Evolutionary conservation across 768 basidiomycete genomes (phyloP).

Genomic region (Naematelia encephala): DNA sequence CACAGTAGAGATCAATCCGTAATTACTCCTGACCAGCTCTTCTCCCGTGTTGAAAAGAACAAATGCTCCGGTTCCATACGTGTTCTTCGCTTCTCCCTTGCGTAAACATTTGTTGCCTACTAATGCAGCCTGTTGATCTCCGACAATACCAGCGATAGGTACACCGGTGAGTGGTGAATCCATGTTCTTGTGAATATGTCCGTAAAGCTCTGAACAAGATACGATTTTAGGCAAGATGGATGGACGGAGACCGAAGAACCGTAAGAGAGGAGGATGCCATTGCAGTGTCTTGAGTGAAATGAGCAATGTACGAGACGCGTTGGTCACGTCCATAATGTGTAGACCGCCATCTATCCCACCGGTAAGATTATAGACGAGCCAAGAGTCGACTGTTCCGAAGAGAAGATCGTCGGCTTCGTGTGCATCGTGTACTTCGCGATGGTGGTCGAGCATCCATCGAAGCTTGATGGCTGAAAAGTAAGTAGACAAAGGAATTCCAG

Average conservation of each 20-base stretch:
- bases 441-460: constrained; percentile 92
- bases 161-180: constrained; percentile 62
- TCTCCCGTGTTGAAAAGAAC: constrained; percentile 89
- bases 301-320: constrained; percentile 92
- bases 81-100: constrained; percentile 95
- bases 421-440: constrained; percentile 69
- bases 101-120: constrained; percentile 91
- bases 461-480: constrained; percentile 98
- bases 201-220: constrained; percentile 90
- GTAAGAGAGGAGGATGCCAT: constrained; percentile 78
- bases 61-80: constrained; percentile 96
- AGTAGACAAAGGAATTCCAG: constrained; percentile 89
- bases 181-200: constrained; percentile 57
- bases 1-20: constrained; percentile 86
- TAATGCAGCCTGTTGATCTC: constrained; percentile 97
- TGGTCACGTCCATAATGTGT: constrained; percentile 89
- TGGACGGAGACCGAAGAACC: constrained; percentile 76
- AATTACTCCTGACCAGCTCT: constrained; percentile 76
- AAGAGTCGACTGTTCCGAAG: constrained; percentile 95
- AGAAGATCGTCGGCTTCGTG: constrained; percentile 75
- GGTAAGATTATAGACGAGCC: constrained; percentile 86
- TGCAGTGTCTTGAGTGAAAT: constrained; percentile 74
- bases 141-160: constrained; percentile 85
- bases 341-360: constrained; percentile 67
- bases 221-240: constrained; percentile 82